Conservation (phyloP, 257 asterid genomes). For the Fraxinus pennsylvanica region DNA sequence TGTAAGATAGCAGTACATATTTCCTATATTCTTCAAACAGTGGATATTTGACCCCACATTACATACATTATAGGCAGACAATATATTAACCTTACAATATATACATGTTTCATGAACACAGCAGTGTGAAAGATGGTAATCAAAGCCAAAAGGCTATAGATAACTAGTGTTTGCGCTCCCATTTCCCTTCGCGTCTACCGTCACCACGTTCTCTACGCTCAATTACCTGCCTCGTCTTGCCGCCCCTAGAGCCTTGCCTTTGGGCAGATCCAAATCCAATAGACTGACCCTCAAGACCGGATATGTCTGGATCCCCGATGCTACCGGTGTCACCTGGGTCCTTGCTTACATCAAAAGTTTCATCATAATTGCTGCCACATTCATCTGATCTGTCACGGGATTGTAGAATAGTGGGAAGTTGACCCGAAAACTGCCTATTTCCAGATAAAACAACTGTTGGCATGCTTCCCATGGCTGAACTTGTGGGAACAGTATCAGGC, state of each 20-base stretch:
- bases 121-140: not conserved
- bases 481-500: slow-evolving; percentile 39
- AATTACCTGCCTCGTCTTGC: slow-evolving; percentile 75
- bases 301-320: slow-evolving; percentile 74
- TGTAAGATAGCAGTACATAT: not conserved
- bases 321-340: slow-evolving; percentile 91
- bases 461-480: slow-evolving; percentile 30
- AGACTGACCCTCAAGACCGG: slow-evolving; percentile 72
- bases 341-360: slow-evolving; percentile 72
- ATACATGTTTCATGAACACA: not conserved
- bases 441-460: slow-evolving; percentile 59
- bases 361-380: slow-evolving; percentile 75
- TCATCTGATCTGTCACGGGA: slow-evolving; percentile 84
- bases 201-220: slow-evolving; percentile 93
- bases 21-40: not conserved
- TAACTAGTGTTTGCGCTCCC: slow-evolving; percentile 92
- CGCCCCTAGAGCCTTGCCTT: slow-evolving; percentile 73
- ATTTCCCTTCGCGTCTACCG: slow-evolving; percentile 86
- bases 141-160: not conserved
- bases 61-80: not conserved
- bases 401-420: slow-evolving; percentile 72
- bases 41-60: not conserved
- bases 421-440: slow-evolving; percentile 65
- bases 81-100: not conserved
- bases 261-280: slow-evolving; percentile 45